phyloP scores from a whole-genome alignment of 1,139 yeast genomes.

The Hyphopichia fennica region DNA sequence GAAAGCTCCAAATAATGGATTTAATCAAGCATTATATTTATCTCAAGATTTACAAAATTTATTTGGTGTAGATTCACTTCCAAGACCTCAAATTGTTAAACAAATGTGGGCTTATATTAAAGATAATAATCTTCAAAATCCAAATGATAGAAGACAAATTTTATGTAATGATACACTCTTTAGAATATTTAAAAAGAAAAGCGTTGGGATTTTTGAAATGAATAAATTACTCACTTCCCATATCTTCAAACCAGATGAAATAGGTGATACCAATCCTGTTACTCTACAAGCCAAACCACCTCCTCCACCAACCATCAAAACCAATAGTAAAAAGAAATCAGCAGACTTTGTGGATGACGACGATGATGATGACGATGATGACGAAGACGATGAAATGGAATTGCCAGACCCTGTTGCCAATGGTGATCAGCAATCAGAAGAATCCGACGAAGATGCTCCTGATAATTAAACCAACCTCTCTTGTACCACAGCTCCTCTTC shows the following conservation, averaged over 20 bases:
- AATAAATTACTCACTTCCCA: constrained; percentile 61
- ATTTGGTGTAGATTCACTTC: constrained; percentile 37
- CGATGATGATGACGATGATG: constrained; percentile 8
- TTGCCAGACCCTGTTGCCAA: constrained; percentile 7
- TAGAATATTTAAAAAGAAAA: constrained; percentile 56
- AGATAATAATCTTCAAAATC: constrained; percentile 63
- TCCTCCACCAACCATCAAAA: not conserved
- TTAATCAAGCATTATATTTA: constrained; percentile 41
- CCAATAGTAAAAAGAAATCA: not conserved
- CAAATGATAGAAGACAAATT: constrained; percentile 64
- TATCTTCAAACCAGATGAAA: constrained; percentile 46
- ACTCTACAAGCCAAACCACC: not conserved
- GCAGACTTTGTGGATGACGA: constrained; percentile 11
- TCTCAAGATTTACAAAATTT: constrained; percentile 53
- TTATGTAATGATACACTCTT: constrained; percentile 65
- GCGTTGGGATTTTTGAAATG: constrained; percentile 66
- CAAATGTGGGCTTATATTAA: constrained; percentile 74
- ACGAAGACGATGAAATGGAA: constrained; percentile 6
- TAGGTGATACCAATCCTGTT: constrained; percentile 4
- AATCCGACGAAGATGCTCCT: constrained; percentile 4
- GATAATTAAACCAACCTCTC: no score
- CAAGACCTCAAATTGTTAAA: constrained; percentile 75
- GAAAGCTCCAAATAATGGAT: constrained; percentile 23
- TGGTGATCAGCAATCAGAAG: constrained; percentile 10
- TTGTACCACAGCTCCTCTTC: not conserved